phyloP scores from a whole-genome alignment of 805 yeast species.

The Metschnikowia amazonensis region DNA sequence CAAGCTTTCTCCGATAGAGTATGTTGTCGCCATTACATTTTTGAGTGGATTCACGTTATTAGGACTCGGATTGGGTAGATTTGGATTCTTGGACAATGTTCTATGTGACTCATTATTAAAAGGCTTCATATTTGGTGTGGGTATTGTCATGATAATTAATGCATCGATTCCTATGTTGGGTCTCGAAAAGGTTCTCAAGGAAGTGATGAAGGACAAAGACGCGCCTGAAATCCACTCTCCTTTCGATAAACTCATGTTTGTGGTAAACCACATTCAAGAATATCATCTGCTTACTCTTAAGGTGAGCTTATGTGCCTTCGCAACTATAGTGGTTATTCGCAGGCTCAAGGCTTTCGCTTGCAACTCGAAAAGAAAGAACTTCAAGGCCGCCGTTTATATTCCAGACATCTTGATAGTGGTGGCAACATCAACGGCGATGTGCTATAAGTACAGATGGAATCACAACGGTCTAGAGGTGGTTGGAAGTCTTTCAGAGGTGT shows the following conservation, averaged over 20 bases:
- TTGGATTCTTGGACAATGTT: slow-evolving; percentile 37
- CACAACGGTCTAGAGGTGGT: slow-evolving; percentile 59
- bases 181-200: slow-evolving; percentile 42
- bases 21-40: slow-evolving; percentile 47
- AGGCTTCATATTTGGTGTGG: slow-evolving; percentile 44
- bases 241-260: slow-evolving; percentile 59
- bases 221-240: slow-evolving; percentile 53
- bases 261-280: slow-evolving; percentile 45
- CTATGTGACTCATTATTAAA: slow-evolving; percentile 38
- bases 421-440: slow-evolving; percentile 51
- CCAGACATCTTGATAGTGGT: slow-evolving; percentile 89
- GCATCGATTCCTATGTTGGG: slow-evolving; percentile 74
- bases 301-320: slow-evolving; percentile 54
- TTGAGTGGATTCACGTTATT: slow-evolving; percentile 60
- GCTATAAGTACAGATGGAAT: slow-evolving; percentile 46
- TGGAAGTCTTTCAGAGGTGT: slow-evolving; percentile 54
- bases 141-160: slow-evolving; percentile 49
- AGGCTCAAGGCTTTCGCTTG: slow-evolving; percentile 34
- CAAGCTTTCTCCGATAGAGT: slow-evolving; percentile 29
- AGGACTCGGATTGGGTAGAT: slow-evolving; percentile 24
- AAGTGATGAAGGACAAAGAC: slow-evolving; percentile 32
- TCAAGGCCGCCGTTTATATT: slow-evolving; percentile 50
- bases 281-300: slow-evolving; percentile 57
- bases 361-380: slow-evolving; percentile 8
- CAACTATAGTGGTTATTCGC: slow-evolving; percentile 41